Conservation (phyloP, 2,329 filamentous ascomycete species). For the Sporothrix humicola region DNA sequence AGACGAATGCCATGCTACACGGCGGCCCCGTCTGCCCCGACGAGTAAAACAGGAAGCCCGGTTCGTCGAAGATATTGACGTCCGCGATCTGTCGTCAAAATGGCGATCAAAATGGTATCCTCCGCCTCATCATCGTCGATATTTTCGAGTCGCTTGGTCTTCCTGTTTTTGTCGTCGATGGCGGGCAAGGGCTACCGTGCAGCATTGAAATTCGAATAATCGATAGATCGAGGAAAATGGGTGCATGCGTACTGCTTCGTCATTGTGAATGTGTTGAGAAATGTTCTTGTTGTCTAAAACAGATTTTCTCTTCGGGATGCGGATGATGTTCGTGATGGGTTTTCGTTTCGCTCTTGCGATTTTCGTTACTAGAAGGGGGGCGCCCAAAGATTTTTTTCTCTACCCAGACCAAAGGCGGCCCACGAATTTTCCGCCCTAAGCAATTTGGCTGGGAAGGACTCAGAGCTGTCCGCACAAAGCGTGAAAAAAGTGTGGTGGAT, state of each 20-base stretch:
- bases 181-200: slow-evolving; percentile 20
- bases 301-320: slow-evolving; percentile 30
- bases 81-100: background rate
- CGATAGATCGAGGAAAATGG: background rate
- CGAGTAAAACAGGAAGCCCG: slow-evolving; percentile 9
- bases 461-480: slow-evolving; percentile 26
- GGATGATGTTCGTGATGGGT: slow-evolving; percentile 33
- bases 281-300: slow-evolving; percentile 30
- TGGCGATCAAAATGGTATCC: no score
- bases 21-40: background rate
- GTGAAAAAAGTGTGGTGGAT: slow-evolving; percentile 27
- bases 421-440: slow-evolving; percentile 34
- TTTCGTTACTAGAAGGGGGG: slow-evolving; percentile 25
- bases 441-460: background rate
- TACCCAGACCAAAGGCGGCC: background rate
- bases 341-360: slow-evolving; percentile 29
- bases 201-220: background rate
- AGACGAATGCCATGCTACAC: background rate
- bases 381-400: slow-evolving; percentile 32
- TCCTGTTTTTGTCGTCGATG: slow-evolving; percentile 29
- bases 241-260: slow-evolving; percentile 66
- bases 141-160: background rate
- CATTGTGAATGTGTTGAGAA: slow-evolving; percentile 64
- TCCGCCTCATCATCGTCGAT: background rate
- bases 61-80: background rate